phyloP scores from a whole-genome alignment of 345 rosid genomes.

The Isatis tinctoria region DNA sequence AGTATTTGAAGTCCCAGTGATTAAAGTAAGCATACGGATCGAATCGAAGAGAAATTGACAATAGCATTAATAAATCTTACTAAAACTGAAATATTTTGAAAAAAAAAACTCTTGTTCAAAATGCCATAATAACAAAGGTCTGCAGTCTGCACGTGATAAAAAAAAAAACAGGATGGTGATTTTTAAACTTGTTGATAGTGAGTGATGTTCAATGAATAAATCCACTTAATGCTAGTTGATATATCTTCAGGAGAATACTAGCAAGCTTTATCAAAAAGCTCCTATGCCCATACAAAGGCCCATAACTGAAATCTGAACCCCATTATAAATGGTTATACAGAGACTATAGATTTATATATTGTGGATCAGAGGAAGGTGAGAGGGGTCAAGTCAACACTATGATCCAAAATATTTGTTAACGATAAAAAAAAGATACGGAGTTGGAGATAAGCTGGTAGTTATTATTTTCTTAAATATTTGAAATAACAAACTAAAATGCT shows the following conservation, averaged over 20 bases:
- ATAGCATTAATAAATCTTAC: not conserved
- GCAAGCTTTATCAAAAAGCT: not conserved
- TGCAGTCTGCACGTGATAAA: not conserved
- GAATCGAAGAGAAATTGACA: not conserved
- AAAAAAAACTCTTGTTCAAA: not conserved
- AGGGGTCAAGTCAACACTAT: not conserved
- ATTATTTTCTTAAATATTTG: not conserved
- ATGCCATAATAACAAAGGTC: not conserved
- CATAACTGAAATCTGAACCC: not conserved
- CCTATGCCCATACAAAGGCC: not conserved
- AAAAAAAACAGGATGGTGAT: not conserved
- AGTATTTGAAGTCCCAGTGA: constrained; percentile 5
- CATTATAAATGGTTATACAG: not conserved
- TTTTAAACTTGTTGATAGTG: not conserved
- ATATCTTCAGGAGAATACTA: not conserved
- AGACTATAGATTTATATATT: not conserved
- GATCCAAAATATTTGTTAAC: not conserved
- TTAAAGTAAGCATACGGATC: not conserved
- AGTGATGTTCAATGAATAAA: not conserved
- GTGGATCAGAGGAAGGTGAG: not conserved
- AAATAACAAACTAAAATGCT: not conserved
- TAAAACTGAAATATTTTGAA: not conserved
- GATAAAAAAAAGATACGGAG: not conserved
- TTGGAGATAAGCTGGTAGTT: not conserved
- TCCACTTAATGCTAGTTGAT: not conserved